These are phyloP conservation scores for Pulveroboletus ravenelii DNA, from an alignment of 768 basidiomycete species.

Conservation along the genomic window DNA sequence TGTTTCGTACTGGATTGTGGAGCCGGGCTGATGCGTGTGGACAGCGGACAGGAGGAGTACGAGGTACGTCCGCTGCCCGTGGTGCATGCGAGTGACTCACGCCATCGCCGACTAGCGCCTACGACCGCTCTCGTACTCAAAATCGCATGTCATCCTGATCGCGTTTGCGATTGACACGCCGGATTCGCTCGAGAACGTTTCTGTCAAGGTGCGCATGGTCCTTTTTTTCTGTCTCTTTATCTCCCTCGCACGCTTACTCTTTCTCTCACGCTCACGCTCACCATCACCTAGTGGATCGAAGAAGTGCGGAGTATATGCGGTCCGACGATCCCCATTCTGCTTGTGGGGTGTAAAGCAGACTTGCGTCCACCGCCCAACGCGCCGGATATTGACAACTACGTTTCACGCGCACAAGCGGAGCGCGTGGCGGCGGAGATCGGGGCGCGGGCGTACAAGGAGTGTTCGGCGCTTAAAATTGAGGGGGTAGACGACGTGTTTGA, in stretches of 20 bases:
- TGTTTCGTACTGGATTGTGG: not conserved
- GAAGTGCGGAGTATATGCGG: slow-evolving; percentile 98
- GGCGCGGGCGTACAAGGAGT: slow-evolving; percentile 92
- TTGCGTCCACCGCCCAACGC: slow-evolving; percentile 59
- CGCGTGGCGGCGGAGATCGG: slow-evolving; percentile 79
- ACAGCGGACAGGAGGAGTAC: slow-evolving; percentile 96
- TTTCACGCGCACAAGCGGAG: slow-evolving; percentile 78
- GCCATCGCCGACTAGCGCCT: slow-evolving; percentile 52
- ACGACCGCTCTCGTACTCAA: slow-evolving; percentile 94
- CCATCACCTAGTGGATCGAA: slow-evolving; percentile 78
- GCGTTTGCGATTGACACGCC: slow-evolving; percentile 95
- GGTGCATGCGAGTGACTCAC: not conserved
- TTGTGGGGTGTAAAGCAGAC: slow-evolving; percentile 96
- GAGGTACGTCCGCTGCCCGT: slow-evolving; percentile 37
- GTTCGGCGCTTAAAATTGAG: slow-evolving; percentile 83
- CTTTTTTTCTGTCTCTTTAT: not conserved
- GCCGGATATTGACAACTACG: slow-evolving; percentile 50
- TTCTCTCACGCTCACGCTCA: not conserved
- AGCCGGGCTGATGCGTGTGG: not conserved
- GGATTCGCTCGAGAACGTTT: slow-evolving; percentile 94
- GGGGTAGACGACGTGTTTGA: slow-evolving; percentile 98
- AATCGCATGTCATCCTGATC: slow-evolving; percentile 98
- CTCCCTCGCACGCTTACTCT: not conserved
- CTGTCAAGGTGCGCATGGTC: slow-evolving; percentile 62
- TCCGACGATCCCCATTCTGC: slow-evolving; percentile 83